Evolutionary conservation across 768 basidiomycete species (phyloP), one percentile per base, ranked within the genome.

Genomic region (Wakefieldia striispora): DNA sequence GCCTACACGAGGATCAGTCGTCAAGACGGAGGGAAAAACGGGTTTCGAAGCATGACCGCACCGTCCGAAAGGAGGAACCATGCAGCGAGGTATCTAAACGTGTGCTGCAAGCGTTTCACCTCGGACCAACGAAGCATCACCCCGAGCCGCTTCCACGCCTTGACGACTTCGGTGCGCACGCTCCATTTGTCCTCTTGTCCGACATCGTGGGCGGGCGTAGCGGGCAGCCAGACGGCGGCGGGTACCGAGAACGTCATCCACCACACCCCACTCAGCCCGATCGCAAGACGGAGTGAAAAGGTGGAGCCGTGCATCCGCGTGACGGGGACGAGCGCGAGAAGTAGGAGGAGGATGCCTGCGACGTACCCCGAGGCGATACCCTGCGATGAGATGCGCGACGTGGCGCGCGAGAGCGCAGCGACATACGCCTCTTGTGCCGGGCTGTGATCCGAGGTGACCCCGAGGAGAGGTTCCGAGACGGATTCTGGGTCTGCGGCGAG

Each of bases 1-100:
- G 1, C 24, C 33, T 33, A 21, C 19, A 14, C 3, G 7, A 24
- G 7, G 7, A 7, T 3, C 24, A 26, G 29, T 29, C 29, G 13
- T 4, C n/a, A 27, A 42, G 17, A 14, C 31, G 19, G 17, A 33
- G 13, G 13, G 4, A 20, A 4, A n/a, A 20, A 3, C 2, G 19
- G 13, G 3, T 10, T 6, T 12, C 13, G 19, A 24, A n/a, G 20
- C 13, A 33, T 6, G 16, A 16, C 4, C 79, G 38, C 45, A 89
- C 92, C 91, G 60, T 98, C 95, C 1, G 89, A 91, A 20, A 98
- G 80, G 12, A 98, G 76, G 65, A 97, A 95, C 94, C 95, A 97
- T 0, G 95, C 92, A 6, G 84, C 80, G 37, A 97, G 83, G 59
- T 91, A 97, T 56, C 79, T 79, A 74, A 95, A 98, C 1, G 94